Conservation (phyloP, 257 asterid genomes). For the Plantago major region DNA sequence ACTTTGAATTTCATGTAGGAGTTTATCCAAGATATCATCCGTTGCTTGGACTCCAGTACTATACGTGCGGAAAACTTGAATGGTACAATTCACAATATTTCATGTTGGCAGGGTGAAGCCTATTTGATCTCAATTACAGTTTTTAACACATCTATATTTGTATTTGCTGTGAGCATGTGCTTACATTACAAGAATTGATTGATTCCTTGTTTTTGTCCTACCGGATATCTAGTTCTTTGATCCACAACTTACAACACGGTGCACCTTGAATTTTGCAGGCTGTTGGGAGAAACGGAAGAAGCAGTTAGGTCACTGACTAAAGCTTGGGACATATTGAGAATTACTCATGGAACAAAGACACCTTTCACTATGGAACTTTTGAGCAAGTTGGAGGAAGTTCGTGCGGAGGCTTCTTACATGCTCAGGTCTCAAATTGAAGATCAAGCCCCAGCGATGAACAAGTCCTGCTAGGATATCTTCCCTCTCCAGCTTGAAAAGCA, state of each 20-base stretch:
- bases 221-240: not conserved
- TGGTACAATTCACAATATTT: conserved; percentile 45
- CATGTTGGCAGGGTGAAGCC: too few relatives aligned
- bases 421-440: conserved; percentile 27
- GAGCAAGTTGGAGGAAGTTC: conserved; percentile 81
- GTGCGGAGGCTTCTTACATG: conserved; percentile 61
- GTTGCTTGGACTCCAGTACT: conserved; percentile 79
- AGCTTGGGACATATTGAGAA: conserved; percentile 55
- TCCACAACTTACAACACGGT: not conserved
- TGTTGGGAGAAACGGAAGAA: conserved; percentile 58
- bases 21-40: conserved; percentile 75
- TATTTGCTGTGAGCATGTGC: not conserved
- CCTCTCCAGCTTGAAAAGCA: too few relatives aligned
- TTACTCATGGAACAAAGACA: conserved; percentile 67
- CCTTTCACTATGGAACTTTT: conserved; percentile 58
- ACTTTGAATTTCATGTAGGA: conserved; percentile 33
- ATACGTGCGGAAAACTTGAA: conserved; percentile 87
- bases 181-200: not conserved
- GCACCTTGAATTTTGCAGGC: conserved; percentile 38
- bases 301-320: conserved; percentile 66
- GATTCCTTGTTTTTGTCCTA: not conserved
- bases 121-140: too few relatives aligned
- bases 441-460: not conserved
- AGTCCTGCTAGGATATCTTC: too few relatives aligned
- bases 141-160: too few relatives aligned